Evolutionary conservation across 2,329 filamentous ascomycete genomes (phyloP).

Genomic region (Dryadomyces sulphureus): DNA sequence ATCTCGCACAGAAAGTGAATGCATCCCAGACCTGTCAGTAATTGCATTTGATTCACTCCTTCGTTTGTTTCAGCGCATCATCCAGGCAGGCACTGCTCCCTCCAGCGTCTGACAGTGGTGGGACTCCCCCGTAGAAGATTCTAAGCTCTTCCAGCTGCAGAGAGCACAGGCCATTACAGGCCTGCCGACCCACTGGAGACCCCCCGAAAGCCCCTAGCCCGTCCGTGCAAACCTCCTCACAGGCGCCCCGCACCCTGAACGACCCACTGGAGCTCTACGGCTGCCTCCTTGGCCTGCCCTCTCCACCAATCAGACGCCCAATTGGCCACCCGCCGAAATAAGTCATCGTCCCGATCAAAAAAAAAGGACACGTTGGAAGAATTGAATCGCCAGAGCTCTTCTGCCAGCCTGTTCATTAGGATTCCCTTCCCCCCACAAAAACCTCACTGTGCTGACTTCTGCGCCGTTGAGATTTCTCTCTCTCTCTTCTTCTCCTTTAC

Average conservation of each 20-base stretch:
- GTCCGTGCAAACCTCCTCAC: conserved; percentile 4
- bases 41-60: background rate
- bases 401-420: conserved; percentile 7
- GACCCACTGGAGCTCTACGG: background rate
- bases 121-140: conserved; percentile 7
- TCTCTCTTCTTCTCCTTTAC: background rate
- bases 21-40: too few relatives aligned
- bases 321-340: conserved; percentile 3
- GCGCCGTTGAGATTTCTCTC: background rate
- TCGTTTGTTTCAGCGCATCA: background rate
- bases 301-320: conserved; percentile 3
- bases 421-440: conserved; percentile 5
- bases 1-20: too few relatives aligned
- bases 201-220: background rate
- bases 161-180: conserved; percentile 2
- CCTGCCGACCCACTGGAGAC: background rate
- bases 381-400: conserved; percentile 3
- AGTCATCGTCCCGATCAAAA: conserved; percentile 4
- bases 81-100: background rate
- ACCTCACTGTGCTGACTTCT: background rate
- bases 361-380: conserved; percentile 14
- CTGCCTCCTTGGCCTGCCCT: background rate
- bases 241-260: conserved; percentile 7
- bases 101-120: background rate
- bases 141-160: conserved; percentile 9